A percentile compares a stretch with the other conserved stretches of the same genome.
Conservation (phyloP, 1,284 basidiomycete species). For the Takashimella tepidaria region DNA sequence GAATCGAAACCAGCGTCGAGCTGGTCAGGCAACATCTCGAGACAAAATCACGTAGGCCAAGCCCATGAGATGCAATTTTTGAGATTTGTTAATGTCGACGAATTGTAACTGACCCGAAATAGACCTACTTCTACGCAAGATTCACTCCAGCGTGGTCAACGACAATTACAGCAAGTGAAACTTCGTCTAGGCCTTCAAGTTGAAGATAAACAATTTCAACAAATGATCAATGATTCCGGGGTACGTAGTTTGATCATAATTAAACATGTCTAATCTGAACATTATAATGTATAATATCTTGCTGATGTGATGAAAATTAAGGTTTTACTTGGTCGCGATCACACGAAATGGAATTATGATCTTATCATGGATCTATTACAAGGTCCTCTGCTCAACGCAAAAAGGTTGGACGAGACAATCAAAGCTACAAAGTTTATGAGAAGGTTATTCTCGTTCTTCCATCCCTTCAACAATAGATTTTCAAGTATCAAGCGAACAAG, state of each 20-base stretch:
- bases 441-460: constrained; percentile 83
- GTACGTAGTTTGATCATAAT: constrained; percentile 48
- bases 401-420: constrained; percentile 93
- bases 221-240: constrained; percentile 74
- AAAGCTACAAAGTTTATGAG: constrained; percentile 82
- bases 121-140: constrained; percentile 55
- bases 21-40: constrained; percentile 4
- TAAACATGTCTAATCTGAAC: not conserved
- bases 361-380: constrained; percentile 83
- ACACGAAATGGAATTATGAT: constrained; percentile 89
- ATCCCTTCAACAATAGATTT: constrained; percentile 82
- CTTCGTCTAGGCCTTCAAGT: constrained; percentile 85
- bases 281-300: not conserved
- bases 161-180: constrained; percentile 84
- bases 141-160: constrained; percentile 75
- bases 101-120: too few species aligned
- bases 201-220: constrained; percentile 85
- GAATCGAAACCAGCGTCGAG: constrained; percentile 63
- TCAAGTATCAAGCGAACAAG: constrained; percentile 70
- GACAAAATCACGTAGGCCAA: constrained; percentile 18
- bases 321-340: constrained; percentile 83
- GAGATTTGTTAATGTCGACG: too few species aligned
- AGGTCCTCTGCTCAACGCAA: constrained; percentile 83
- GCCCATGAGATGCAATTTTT: not conserved
- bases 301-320: constrained; percentile 39